Evolutionary conservation across 345 rosid species (phyloP).

Genomic region (Garcia nutans): DNA sequence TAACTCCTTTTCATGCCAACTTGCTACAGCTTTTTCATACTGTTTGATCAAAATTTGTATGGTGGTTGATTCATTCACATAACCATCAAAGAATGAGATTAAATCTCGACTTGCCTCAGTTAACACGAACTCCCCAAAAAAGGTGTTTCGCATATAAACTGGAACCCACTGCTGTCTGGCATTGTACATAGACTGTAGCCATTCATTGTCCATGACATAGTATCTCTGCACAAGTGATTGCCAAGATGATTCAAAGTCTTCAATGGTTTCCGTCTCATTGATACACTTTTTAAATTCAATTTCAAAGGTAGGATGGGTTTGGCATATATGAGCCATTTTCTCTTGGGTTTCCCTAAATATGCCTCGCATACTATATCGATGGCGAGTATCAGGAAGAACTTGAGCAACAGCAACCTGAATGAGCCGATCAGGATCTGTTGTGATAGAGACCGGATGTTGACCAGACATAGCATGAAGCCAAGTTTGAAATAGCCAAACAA

Average conservation of each 20-base stretch:
- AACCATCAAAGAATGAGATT: conserved; percentile 57
- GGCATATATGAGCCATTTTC: conserved; percentile 56
- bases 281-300: conserved; percentile 63
- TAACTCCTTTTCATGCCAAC: conserved; percentile 69
- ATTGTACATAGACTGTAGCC: conserved; percentile 62
- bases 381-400: conserved; percentile 54
- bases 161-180: conserved; percentile 80
- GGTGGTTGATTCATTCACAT: conserved; percentile 59
- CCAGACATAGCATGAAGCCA: conserved; percentile 79
- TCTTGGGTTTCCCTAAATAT: conserved; percentile 61
- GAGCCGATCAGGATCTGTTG: conserved; percentile 60
- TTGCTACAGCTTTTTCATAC: conserved; percentile 64
- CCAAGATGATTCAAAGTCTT: conserved; percentile 75
- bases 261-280: conserved; percentile 44
- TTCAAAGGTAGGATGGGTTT: conserved; percentile 59
- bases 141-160: conserved; percentile 52
- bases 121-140: conserved; percentile 55
- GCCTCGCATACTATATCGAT: conserved; percentile 50
- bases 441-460: conserved; percentile 59
- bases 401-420: conserved; percentile 58
- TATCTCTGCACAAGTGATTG: conserved; percentile 47
- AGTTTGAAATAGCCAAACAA: conserved; percentile 64
- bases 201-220: conserved; percentile 52
- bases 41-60: conserved; percentile 49
- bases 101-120: conserved; percentile 37